A percentile compares a stretch with the other conserved stretches of the same genome.
Evolutionary conservation across 2,329 filamentous ascomycete genomes (phyloP).

Genomic region (Aspergillus sergii): DNA sequence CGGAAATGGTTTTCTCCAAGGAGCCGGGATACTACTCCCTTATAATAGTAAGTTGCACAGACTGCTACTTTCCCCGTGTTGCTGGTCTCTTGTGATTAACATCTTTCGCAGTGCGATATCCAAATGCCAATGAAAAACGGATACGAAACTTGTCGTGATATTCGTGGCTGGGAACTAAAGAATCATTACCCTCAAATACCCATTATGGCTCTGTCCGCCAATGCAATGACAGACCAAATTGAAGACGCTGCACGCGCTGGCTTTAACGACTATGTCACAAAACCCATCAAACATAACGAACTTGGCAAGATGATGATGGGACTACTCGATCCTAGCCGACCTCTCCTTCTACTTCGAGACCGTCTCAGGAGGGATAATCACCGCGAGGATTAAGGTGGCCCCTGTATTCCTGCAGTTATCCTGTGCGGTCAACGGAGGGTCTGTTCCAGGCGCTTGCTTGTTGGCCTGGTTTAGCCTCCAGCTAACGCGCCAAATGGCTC

Average conservation of each 20-base stretch:
- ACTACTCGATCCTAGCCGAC: slow-evolving; percentile 46
- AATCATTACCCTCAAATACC: slow-evolving; percentile 51
- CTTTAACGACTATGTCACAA: slow-evolving; percentile 54
- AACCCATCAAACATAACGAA: slow-evolving; percentile 53
- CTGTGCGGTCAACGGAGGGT: not conserved
- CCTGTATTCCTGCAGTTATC: slow-evolving; percentile 4
- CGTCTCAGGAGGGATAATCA: slow-evolving; percentile 30
- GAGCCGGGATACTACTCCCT: slow-evolving; percentile 52
- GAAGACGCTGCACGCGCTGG: slow-evolving; percentile 49
- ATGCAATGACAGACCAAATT: slow-evolving; percentile 54
- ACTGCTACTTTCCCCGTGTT: not conserved
- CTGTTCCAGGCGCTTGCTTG: not conserved
- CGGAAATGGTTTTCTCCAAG: slow-evolving; percentile 51
- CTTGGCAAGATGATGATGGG: slow-evolving; percentile 54
- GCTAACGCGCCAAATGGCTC: not conserved
- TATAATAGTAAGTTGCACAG: slow-evolving; percentile 45
- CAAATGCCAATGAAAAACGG: slow-evolving; percentile 55
- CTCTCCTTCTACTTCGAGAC: slow-evolving; percentile 46
- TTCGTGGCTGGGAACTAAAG: slow-evolving; percentile 49
- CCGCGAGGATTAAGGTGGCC: slow-evolving; percentile 15
- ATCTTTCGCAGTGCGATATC: slow-evolving; percentile 47
- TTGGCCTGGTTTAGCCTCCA: not conserved
- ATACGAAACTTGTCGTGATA: slow-evolving; percentile 51
- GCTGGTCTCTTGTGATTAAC: not conserved
- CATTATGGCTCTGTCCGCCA: slow-evolving; percentile 54